These are phyloP conservation scores for Epichloe elymi DNA, from an alignment of 2,329 filamentous ascomycete genomes.

Conservation along the genomic window DNA sequence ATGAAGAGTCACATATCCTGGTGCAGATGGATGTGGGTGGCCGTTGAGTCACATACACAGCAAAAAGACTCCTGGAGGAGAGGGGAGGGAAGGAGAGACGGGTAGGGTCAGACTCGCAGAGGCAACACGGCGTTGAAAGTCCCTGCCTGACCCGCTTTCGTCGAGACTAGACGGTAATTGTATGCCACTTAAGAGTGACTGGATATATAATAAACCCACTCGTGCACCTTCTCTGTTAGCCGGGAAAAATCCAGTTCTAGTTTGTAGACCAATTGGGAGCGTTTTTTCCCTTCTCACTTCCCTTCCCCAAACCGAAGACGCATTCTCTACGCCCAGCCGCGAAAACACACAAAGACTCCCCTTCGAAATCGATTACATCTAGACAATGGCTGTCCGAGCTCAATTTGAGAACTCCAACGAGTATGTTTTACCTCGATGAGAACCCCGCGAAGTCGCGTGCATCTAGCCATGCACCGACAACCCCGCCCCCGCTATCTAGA, in stretches of 20 bases:
- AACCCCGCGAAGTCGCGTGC: not conserved
- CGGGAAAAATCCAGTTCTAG: conserved; percentile 1
- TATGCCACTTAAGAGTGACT: too few relatives aligned
- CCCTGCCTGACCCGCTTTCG: too few relatives aligned
- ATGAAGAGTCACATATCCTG: too few relatives aligned
- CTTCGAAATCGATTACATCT: not conserved
- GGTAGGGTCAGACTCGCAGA: too few relatives aligned
- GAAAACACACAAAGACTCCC: not conserved
- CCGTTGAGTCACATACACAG: too few relatives aligned
- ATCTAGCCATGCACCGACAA: conserved; percentile 2
- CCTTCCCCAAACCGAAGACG: not conserved
- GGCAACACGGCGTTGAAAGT: too few relatives aligned
- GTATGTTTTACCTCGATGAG: conserved; percentile 37
- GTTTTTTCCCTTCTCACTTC: not conserved
- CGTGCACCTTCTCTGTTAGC: not conserved
- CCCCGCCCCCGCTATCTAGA: conserved; percentile 14
- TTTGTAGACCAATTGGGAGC: conserved; percentile 1
- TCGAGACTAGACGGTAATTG: too few relatives aligned
- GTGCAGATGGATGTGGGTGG: too few relatives aligned
- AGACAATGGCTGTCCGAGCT: conserved; percentile 52
- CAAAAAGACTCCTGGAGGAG: too few relatives aligned
- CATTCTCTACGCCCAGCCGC: not conserved
- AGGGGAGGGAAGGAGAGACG: too few relatives aligned
- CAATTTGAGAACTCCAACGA: conserved; percentile 88
- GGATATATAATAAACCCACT: not conserved